A percentile compares a stretch with the other conserved stretches of the same genome.
phyloP scores from a whole-genome alignment of 2,329 filamentous ascomycete species.

The Epichloe sp. region DNA sequence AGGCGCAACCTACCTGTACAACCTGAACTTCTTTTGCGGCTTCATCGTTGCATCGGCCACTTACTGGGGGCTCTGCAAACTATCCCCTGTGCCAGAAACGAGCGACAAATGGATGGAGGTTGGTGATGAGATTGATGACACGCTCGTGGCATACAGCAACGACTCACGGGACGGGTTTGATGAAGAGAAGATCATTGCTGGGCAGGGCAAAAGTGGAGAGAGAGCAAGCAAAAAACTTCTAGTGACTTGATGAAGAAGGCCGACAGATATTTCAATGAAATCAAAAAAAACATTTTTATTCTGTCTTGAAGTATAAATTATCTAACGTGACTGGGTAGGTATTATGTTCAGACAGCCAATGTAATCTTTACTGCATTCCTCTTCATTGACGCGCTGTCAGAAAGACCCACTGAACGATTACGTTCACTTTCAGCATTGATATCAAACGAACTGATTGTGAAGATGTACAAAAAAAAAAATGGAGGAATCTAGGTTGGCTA shows the following conservation, averaged over 20 bases:
- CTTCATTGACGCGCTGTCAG: too few species aligned
- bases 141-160: slow-evolving; percentile 34
- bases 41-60: slow-evolving; percentile 54
- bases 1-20: slow-evolving; percentile 76
- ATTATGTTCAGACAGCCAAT: too few species aligned
- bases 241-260: neutral
- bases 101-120: slow-evolving; percentile 71
- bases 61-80: slow-evolving; percentile 58
- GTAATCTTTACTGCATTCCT: too few species aligned
- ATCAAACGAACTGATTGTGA: too few species aligned
- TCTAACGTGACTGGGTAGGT: too few species aligned
- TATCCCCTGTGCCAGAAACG: slow-evolving; percentile 61
- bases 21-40: slow-evolving; percentile 80
- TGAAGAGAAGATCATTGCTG: slow-evolving; percentile 17
- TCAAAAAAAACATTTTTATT: neutral
- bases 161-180: slow-evolving; percentile 25
- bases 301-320: neutral
- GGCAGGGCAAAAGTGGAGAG: slow-evolving; percentile 2
- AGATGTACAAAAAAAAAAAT: too few species aligned
- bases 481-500: too few species aligned
- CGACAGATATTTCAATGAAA: neutral
- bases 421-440: too few species aligned
- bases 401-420: too few species aligned
- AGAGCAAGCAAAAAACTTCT: slow-evolving; percentile 6
- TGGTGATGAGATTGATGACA: slow-evolving; percentile 46